These are phyloP conservation scores for Trichosporon inkin DNA, from an alignment of 1,284 basidiomycete species.

Conservation along the genomic window DNA sequence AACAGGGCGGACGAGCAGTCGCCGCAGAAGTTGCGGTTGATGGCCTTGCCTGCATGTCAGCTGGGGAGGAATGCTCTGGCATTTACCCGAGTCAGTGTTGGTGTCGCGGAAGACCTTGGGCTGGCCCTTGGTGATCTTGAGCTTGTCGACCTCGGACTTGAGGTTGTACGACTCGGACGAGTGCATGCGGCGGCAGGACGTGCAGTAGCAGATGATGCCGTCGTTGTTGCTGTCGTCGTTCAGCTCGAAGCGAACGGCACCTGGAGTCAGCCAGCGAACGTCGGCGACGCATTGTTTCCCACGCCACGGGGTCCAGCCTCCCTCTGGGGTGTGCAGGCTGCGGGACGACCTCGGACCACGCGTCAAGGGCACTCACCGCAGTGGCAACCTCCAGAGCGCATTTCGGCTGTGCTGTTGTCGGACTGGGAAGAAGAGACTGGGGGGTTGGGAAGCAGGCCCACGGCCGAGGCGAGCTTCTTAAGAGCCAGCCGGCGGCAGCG, in stretches of 20 bases:
- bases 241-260: slow-evolving; percentile 13
- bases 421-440: no score
- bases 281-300: no score
- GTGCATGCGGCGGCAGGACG: slow-evolving; percentile 15
- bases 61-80: neutral
- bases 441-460: no score
- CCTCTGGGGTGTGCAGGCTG: no score
- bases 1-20: slow-evolving; percentile 27
- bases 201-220: slow-evolving; percentile 21
- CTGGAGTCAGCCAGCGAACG: neutral
- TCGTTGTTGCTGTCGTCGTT: slow-evolving; percentile 18
- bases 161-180: slow-evolving; percentile 20
- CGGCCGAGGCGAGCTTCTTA: no score
- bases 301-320: no score
- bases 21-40: slow-evolving; percentile 31
- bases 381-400: slow-evolving; percentile 16
- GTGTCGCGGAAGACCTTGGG: slow-evolving; percentile 17
- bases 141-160: slow-evolving; percentile 11
- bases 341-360: no score
- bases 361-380: slow-evolving; percentile 14
- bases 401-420: no score
- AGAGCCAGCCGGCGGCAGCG: no score
- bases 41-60: slow-evolving; percentile 22
- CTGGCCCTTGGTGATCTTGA: slow-evolving; percentile 20
- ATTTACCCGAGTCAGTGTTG: slow-evolving; percentile 16